Conservation (phyloP, 345 rosid species). For the Gossypium turneri region DNA sequence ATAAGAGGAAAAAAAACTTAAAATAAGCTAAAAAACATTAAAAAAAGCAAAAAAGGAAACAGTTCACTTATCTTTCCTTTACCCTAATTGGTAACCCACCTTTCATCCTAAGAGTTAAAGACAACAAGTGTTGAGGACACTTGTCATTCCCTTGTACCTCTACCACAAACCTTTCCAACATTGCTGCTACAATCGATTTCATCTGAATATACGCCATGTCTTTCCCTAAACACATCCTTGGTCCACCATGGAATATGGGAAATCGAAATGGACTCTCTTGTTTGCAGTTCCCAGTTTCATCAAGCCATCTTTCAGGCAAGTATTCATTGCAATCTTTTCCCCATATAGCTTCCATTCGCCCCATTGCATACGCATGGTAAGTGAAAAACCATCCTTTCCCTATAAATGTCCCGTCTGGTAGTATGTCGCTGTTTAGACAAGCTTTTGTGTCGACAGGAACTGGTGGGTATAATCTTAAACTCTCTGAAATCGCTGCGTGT, state of each 20-base stretch:
- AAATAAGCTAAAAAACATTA: too few species aligned
- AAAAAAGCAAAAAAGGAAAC: neutral
- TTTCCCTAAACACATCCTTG: conserved; percentile 45
- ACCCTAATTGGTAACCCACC: conserved; percentile 25
- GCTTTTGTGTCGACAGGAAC: conserved; percentile 38
- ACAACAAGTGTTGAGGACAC: conserved; percentile 18
- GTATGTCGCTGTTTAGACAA: conserved; percentile 20
- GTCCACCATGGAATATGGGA: conserved; percentile 42
- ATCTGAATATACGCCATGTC: conserved; percentile 43
- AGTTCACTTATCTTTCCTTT: conserved; percentile 4
- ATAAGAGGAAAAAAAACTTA: too few species aligned
- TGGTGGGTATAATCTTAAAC: conserved; percentile 50
- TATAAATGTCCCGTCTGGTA: conserved; percentile 38
- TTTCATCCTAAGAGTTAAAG: conserved; percentile 33
- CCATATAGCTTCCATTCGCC: conserved; percentile 43
- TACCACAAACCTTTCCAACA: conserved; percentile 22
- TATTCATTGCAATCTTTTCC: conserved; percentile 39
- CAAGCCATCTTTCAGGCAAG: conserved; percentile 44
- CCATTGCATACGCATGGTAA: conserved; percentile 36
- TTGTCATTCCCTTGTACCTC: conserved; percentile 13
- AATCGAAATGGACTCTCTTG: conserved; percentile 37
- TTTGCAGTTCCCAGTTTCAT: conserved; percentile 21
- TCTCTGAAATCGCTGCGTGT: conserved; percentile 44
- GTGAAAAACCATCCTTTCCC: conserved; percentile 29
- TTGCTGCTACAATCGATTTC: conserved; percentile 32